Base-by-base conservation (phyloP, 176 grass and related monocot species). In the Phyllostachys edulis region DNA sequence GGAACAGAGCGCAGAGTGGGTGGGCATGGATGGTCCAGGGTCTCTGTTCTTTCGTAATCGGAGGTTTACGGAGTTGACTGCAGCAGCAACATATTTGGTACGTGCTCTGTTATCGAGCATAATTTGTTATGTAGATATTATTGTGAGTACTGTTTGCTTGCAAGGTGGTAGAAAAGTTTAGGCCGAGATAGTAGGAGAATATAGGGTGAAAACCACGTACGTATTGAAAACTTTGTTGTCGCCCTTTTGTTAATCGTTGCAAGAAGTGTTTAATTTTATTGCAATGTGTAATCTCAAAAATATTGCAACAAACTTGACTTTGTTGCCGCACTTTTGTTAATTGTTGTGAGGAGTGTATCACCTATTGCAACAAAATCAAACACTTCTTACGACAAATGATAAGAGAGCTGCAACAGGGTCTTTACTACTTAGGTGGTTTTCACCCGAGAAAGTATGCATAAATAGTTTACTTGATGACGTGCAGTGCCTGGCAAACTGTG, bases 401-500 rank as follows among this genome's bases (percentile, higher is more conserved):
- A 34, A 34, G 2, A 34, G 32, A 34, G 32, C 32, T 34, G 32
- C 32, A 34, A 34, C 32, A 34, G 1, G 32, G 32, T 2, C 32
- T 34, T 34, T 34, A 34, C 1, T 34, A 45, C 44, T 45, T 45
- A 3, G 2, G 9, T 14, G 12, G 0, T 46, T 46, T 47, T 47
- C 12, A 47, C 32, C 32, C 18, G 20, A 34, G 32, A 2, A 34
- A 34, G 21, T 44, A 12, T 57, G n/a, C 71, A 52, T 55, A 27
- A 54, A 79, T 60, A 39, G 15, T 50, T 50, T 27, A 76, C 68
- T 86, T 50, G 74, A 61, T 82, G 66, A 67, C 72, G 67, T 49
- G 79, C 73, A 57, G 16, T 86, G 72, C 46, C 57, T 57, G 73
- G 83, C 84, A 86, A 65, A 76, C 78, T 64, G 78, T 66, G 80